Evolutionary conservation across 352 stramenopile species (phyloP).

Genomic region (Phytophthora kernoviae): DNA sequence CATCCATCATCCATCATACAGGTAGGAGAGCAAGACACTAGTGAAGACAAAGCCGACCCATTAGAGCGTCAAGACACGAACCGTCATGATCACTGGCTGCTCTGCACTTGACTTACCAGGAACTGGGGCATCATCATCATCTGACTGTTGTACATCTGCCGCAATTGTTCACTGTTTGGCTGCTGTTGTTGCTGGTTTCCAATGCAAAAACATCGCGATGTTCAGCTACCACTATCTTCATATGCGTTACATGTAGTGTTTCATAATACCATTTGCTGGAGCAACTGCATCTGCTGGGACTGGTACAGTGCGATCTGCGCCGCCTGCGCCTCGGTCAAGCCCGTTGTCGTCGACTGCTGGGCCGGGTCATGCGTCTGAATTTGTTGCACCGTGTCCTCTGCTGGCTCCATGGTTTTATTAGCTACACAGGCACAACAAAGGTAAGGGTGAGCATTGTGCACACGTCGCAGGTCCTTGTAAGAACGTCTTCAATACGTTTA

Average conservation of each 20-base stretch:
- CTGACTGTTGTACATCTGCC: constrained; percentile 69
- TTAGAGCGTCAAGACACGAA: constrained; percentile 12
- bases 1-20: constrained; percentile 1
- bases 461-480: background rate
- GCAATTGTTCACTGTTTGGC: constrained; percentile 78
- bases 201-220: constrained; percentile 4
- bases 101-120: constrained; percentile 51
- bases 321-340: constrained; percentile 28
- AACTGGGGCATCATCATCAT: constrained; percentile 87
- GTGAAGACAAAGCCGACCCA: constrained; percentile 13
- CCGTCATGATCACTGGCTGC: constrained; percentile 1
- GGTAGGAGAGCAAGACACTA: constrained; percentile 22
- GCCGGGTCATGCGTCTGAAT: constrained; percentile 17
- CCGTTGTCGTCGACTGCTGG: constrained; percentile 14
- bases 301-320: constrained; percentile 78
- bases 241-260: background rate
- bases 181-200: constrained; percentile 53
- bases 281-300: constrained; percentile 76
- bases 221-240: background rate
- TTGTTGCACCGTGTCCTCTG: constrained; percentile 28
- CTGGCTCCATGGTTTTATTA: constrained; percentile 21
- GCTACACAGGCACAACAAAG: background rate
- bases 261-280: constrained; percentile 86
- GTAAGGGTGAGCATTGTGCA: background rate
- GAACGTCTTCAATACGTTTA: constrained; percentile 3